Base-by-base conservation (phyloP, 2,329 filamentous ascomycete species). In the Tothia fuscella region DNA sequence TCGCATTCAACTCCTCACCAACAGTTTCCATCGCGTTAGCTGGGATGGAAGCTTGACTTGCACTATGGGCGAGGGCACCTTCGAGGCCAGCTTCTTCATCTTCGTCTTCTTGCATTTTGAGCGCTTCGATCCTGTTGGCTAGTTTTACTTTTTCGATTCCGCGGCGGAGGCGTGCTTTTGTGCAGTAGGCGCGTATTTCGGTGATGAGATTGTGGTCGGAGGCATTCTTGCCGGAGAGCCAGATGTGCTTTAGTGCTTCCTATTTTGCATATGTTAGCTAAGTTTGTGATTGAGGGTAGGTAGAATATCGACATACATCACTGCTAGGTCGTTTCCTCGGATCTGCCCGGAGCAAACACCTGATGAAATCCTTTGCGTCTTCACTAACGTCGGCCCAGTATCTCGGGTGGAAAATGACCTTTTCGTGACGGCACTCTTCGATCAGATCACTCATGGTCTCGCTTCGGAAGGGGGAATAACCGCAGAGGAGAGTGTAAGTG, bases 381-480 rank as follows among this genome's bases (percentile, higher is more conserved):
- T 82, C 72, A 59, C 88, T 95, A 54, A 98, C 91, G 52, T 95
- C 91, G 60, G 87, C 91, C 91, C 91, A 98, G 67, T 96, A 98
- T 44, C 89, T 78, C 58, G 95, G 88, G 61, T 98, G 91, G 74
- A 96, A 98, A 41, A 94, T 75, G 46, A 98, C 83, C 38, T 79
- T 75, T 30, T 78, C 82, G 47, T 75, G 78, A 54, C 77, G 86
- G 66, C 88, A 96, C 65, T 98, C 91, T 48, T 95, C 85, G 50
- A 98, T 93, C 50, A 98, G 71, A 54, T 96, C 91, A 50, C 82
- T 75, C 37, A 98, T 71, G 55, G 84, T 94, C 67, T 98, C 91
- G 47, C 87, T 91, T 51, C 91, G 80, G 75, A 98, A 98, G 16
- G 91, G 91, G 33, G 89, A 95, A 68, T 98, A 98, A 51, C 91